Base-by-base conservation (phyloP, 2,329 filamentous ascomycete species). In the Zymoseptoria brevis region DNA sequence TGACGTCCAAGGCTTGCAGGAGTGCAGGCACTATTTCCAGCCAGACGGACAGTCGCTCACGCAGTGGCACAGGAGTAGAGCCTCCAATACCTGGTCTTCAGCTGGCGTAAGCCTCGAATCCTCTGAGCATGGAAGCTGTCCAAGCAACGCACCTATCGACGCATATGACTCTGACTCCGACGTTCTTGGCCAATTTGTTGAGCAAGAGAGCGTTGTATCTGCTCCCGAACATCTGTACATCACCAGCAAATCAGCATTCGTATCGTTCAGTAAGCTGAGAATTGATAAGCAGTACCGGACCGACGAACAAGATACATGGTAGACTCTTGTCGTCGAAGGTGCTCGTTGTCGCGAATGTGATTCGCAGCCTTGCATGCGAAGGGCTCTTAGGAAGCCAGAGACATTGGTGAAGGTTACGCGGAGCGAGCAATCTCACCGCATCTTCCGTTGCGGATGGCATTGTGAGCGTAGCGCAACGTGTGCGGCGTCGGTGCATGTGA, bases 11-110 rank as follows among this genome's bases (percentile, higher is more conserved):
- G 50, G 69, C 59, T 4, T 66, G 45, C 5, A 80, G 67, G 0
- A 80, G 65, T 4, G 60, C 62, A 19, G 77, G 75, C 1, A 79
- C 67, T 0, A 72, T 71, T 61, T 79, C 76, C 22, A 77, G 66
- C 72, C 75, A 80, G 19, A 70, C 65, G 4, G 66, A 50, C 16
- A 79, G 66, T 3, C 78, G 71, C 13, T 71, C 54, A 8, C 68
- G 53, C 5, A 78, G 60, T 0, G 68, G 60, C 0, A 79, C 76
- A 2, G 69, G 63, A 0, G 75, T 76, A 11, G 77, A 77, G 41
- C 71, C 75, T 19, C 79, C 78, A 58, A 79, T 72, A n/a, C 73
- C 75, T 13, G 76, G 75, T 62, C 77, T 77, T 22, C 45, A 16
- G 9, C 50, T 5, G 45, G 24, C 24, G 55, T 53, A n/a, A 57